Evolutionary conservation across 495 filamentous ascomycete genomes (phyloP).

Genomic region (Aspergillus homomorphus): DNA sequence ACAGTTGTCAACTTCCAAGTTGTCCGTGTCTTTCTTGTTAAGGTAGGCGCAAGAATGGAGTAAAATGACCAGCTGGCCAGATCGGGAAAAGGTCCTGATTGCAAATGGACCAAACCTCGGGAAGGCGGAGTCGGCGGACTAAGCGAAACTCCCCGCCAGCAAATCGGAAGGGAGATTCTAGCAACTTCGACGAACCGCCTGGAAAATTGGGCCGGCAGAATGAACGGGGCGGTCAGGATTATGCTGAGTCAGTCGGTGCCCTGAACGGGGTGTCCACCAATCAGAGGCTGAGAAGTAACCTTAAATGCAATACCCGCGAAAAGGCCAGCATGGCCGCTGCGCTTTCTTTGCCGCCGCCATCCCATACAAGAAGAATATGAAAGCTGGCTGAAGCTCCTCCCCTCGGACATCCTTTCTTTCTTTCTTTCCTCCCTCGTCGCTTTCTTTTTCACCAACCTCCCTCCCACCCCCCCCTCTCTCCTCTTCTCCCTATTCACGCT

Average conservation of each 20-base stretch:
- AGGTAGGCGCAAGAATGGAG: background rate
- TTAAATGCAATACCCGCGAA: constrained; percentile 30
- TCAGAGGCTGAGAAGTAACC: constrained; percentile 42
- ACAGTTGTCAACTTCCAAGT: background rate
- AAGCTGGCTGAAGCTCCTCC: constrained; percentile 16
- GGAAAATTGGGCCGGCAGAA: constrained; percentile 8
- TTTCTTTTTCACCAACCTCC: constrained; percentile 11
- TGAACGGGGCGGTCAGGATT: constrained; percentile 28
- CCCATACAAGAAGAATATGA: constrained; percentile 23
- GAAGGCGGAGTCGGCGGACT: background rate
- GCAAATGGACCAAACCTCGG: background rate
- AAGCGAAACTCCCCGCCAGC: no score
- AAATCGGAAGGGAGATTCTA: constrained; percentile 10
- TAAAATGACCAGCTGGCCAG: background rate
- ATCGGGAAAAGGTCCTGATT: background rate
- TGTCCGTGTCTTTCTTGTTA: no score
- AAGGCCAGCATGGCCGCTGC: constrained; percentile 50
- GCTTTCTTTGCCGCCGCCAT: constrained; percentile 22
- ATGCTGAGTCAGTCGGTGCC: constrained; percentile 26
- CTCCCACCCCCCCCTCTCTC: constrained; percentile 3
- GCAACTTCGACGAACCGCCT: constrained; percentile 28
- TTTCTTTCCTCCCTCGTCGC: constrained; percentile 8
- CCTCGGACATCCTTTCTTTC: background rate
- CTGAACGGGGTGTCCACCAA: constrained; percentile 28
- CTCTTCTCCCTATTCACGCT: constrained; percentile 14